phyloP scores from a whole-genome alignment of 257 asterid genomes.

The Cynanchum wilfordii region DNA sequence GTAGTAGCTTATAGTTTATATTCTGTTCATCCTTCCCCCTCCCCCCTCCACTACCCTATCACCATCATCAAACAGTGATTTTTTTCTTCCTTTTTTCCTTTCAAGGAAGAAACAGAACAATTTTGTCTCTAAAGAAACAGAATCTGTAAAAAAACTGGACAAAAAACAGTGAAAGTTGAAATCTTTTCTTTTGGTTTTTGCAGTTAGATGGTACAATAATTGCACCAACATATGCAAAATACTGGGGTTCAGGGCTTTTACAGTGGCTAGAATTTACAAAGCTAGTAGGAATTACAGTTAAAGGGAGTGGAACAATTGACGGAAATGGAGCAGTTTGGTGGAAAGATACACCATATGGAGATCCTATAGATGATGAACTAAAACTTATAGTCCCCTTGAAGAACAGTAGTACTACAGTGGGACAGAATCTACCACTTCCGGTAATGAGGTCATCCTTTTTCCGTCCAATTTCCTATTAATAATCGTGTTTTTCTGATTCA shows the following conservation, averaged over 20 bases:
- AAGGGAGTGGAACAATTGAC: conserved; percentile 67
- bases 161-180: not conserved
- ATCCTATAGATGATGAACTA: conserved; percentile 70
- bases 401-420: conserved; percentile 32
- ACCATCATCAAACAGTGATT: not conserved
- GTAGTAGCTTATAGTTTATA: not conserved
- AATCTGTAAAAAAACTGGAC: not conserved
- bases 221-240: conserved; percentile 67
- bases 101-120: not conserved
- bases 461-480: conserved; percentile 6
- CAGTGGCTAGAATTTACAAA: conserved; percentile 89
- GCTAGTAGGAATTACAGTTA: conserved; percentile 71
- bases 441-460: conserved; percentile 28
- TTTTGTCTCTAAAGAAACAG: not conserved
- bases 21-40: not conserved
- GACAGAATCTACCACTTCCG: conserved; percentile 36
- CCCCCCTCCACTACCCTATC: too few species aligned
- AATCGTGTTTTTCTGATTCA: not conserved
- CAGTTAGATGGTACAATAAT: conserved; percentile 84
- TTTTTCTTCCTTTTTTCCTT: too few species aligned
- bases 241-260: conserved; percentile 77
- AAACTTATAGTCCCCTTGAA: conserved; percentile 60
- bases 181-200: conserved; percentile 13
- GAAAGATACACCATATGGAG: conserved; percentile 52
- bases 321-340: conserved; percentile 96